phyloP scores from a whole-genome alignment of 345 rosid genomes.

The Salix caprea region DNA sequence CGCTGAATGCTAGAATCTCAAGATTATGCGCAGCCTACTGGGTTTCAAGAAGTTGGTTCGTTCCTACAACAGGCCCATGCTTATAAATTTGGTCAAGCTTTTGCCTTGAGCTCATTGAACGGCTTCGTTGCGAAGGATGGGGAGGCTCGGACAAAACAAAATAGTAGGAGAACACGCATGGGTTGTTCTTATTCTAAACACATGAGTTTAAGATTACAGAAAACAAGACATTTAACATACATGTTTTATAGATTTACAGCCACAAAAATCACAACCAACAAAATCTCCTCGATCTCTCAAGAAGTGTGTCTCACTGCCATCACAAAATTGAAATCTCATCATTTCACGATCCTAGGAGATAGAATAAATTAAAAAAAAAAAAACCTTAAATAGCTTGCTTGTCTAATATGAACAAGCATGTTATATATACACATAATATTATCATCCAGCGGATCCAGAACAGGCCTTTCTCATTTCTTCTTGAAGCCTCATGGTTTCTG shows the following conservation, averaged over 20 bases:
- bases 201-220: not conserved
- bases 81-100: not conserved
- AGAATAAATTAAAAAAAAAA: not conserved
- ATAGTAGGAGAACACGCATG: no score
- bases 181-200: no score
- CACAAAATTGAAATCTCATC: not conserved
- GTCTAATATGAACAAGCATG: not conserved
- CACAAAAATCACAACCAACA: not conserved
- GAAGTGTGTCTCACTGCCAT: not conserved
- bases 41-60: not conserved
- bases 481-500: constrained; percentile 25
- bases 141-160: no score
- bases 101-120: not conserved
- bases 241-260: no score
- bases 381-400: not conserved
- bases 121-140: not conserved
- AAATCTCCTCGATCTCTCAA: not conserved
- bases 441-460: constrained; percentile 12
- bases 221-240: not conserved
- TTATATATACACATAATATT: not conserved
- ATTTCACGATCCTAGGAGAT: not conserved
- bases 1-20: not conserved
- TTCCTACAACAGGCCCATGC: not conserved
- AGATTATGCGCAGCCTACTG: not conserved
- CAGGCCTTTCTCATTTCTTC: constrained; percentile 18